Conservation (phyloP, 768 basidiomycete genomes). For the Amanita rimosa region DNA sequence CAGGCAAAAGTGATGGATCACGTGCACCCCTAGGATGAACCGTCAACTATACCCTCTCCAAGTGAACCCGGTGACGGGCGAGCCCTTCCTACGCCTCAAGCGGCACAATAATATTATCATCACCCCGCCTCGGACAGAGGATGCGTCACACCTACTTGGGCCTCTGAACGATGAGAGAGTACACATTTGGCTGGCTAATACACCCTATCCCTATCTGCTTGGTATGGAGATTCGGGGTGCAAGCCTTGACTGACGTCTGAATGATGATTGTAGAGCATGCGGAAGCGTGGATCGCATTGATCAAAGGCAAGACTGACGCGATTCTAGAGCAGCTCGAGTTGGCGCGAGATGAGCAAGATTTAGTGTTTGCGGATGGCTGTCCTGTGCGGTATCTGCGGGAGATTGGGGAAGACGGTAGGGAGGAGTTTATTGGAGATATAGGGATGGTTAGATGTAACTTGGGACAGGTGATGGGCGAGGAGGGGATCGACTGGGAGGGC, state of each 20-base stretch:
- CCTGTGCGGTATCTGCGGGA: conserved; percentile 44
- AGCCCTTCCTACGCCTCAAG: conserved; percentile 43
- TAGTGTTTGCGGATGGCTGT: conserved; percentile 24
- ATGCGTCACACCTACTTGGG: conserved; percentile 22
- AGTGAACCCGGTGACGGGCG: conserved; percentile 29
- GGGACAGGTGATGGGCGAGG: conserved; percentile 16
- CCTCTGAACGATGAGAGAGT: conserved; percentile 37
- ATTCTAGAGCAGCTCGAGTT: conserved; percentile 18
- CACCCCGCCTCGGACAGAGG: conserved; percentile 37
- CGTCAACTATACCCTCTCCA: conserved; percentile 28
- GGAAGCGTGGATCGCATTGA: conserved; percentile 12
- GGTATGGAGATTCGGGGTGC: conserved; percentile 11
- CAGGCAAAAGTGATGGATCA: conserved; percentile 13
- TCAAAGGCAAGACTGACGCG: conserved; percentile 16
- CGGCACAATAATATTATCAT: conserved; percentile 40
- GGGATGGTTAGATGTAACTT: conserved; percentile 20
- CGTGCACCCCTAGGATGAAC: conserved; percentile 8
- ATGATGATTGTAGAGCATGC: conserved; percentile 15
- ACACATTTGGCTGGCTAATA: conserved; percentile 28
- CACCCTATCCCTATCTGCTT: conserved; percentile 38
- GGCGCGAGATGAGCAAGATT: conserved; percentile 11
- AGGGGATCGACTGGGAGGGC: conserved; percentile 24
- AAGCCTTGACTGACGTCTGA: neutral
- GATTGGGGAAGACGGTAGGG: conserved; percentile 37
- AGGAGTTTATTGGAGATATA: conserved; percentile 39